Evolutionary conservation across 345 rosid genomes (phyloP), one percentile per base, ranked within the genome.

Genomic region (Gossypium longicalyx): DNA sequence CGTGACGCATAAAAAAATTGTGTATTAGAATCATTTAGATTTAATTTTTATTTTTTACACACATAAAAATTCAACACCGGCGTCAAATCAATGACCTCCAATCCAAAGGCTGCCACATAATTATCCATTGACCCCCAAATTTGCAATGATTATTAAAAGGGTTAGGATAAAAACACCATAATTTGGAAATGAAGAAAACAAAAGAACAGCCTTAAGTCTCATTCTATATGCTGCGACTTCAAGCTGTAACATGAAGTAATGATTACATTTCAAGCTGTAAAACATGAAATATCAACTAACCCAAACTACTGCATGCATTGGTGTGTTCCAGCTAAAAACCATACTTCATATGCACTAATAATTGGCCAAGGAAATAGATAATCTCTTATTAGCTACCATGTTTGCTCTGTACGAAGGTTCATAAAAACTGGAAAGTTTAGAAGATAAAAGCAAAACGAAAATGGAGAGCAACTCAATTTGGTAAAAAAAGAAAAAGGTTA

Each of bases 281-380:
- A 64, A n/a, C 68, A 17, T 17, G 25, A 41, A n/a, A 64, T 4
- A 64, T 11, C 68, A n/a, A n/a, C 49, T 3, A 64, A 64, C 12
- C 34, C 41, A 34, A 34, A 34, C 41, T 34, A 34, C 41, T 34
- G 41, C 41, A 34, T 19, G 29, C 29, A 44, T 19, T 25, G 45
- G 53, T 44, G 70, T 66, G 52, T 44, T 66, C 70, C 52, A 66
- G 70, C 70, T 66, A 66, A 44, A 34, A 66, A 66, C 70, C 3
- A 45, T 19, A 22, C 53, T 49, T 20, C 54, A 22, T 44, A 12
- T 48, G 52, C 67, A 17, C 22, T 63, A 8, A 63, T 63, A 12
- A 17, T 52, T 52, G 56, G 54, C 16, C 54, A 51, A 12, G 54
- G n/a, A 13, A 48, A 3, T 11, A 15, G 27, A 43, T 65, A 1